Base-by-base conservation (phyloP, 2,329 filamentous ascomycete species). In the Diaporthe vaccinii region DNA sequence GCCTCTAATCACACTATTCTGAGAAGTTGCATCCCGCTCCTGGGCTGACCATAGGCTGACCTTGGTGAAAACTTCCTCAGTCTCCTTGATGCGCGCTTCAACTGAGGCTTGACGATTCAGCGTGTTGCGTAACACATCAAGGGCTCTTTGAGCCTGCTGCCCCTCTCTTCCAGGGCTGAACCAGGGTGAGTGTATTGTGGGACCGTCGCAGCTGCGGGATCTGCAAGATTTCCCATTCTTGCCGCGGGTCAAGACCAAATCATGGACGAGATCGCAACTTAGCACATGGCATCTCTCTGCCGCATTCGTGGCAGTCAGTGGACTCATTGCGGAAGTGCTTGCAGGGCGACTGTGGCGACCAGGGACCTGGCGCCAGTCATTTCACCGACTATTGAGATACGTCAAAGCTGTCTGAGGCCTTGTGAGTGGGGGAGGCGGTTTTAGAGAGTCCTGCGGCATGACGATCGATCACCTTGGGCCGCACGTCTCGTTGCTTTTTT, bases 351-450 rank as follows among this genome's bases (percentile, higher is more conserved):
- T 25, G 59, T 74, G 72, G 75, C 75, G 68, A 74, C 65, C 55
- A 62, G 70, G 51, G 75, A 46, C 70, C 67, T 49, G 55, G 20
- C 65, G 58, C 46, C 72, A 62, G 51, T 49, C 73, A 58, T 59
- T 76, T 76, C 75, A 76, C 75, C 75, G 75, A 76, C 75, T 76
- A 68, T 74, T 74, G 74, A 53, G 65, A 7, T 68, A 68, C 20
- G 46, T 68, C 31, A 53, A 53, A 39, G 72, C 39, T 53, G 67
- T 74, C 44, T 73, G 58, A 55, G 58, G 36, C 22, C 51, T 73
- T 55, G 49, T 71, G 28, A 65, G 72, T 71, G 74, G 71, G 46
- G 73, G 57, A n/a, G n/a, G 36, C 34, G 31, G 44, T 59, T 25
- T 68, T 25, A 39, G 31, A 28, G 25, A 28, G 12, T 55, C 59